These are phyloP conservation scores for Collariella sp. DNA, from an alignment of 495 filamentous ascomycete species.

Conservation along the genomic window DNA sequence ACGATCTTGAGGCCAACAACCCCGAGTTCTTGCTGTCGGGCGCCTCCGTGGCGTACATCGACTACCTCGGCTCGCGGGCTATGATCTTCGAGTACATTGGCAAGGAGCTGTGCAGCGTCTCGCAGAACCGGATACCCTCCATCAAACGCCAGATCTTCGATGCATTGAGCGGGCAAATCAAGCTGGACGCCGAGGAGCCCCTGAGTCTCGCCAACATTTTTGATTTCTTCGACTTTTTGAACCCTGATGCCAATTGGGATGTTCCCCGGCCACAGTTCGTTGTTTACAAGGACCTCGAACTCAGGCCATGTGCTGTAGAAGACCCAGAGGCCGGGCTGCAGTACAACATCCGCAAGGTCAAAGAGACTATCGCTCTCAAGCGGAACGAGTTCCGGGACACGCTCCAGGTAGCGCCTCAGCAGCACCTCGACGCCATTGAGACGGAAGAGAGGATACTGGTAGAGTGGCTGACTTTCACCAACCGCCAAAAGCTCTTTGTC, in stretches of 20 bases:
- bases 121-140: slow-evolving; percentile 58
- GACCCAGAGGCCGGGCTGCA: slow-evolving; percentile 39
- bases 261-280: slow-evolving; percentile 41
- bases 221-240: slow-evolving; percentile 87
- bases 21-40: slow-evolving; percentile 57
- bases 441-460: slow-evolving; percentile 50
- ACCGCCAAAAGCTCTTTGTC: slow-evolving; percentile 52
- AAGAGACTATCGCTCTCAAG: slow-evolving; percentile 54
- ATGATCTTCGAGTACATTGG: slow-evolving; percentile 74
- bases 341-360: slow-evolving; percentile 54
- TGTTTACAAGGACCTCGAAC: slow-evolving; percentile 52
- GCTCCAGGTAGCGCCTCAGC: slow-evolving; percentile 43
- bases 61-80: slow-evolving; percentile 67
- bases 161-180: slow-evolving; percentile 66
- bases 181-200: slow-evolving; percentile 51
- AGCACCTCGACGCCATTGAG: slow-evolving; percentile 49
- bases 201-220: slow-evolving; percentile 65
- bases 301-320: slow-evolving; percentile 49
- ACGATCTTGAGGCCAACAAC: slow-evolving; percentile 41
- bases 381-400: slow-evolving; percentile 45
- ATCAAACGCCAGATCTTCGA: slow-evolving; percentile 70
- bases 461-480: slow-evolving; percentile 50
- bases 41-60: slow-evolving; percentile 54
- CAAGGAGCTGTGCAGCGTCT: slow-evolving; percentile 72
- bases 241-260: slow-evolving; percentile 51